Base-by-base conservation (phyloP, 2,329 filamentous ascomycete species). In the Tricladium varicosporioides region DNA sequence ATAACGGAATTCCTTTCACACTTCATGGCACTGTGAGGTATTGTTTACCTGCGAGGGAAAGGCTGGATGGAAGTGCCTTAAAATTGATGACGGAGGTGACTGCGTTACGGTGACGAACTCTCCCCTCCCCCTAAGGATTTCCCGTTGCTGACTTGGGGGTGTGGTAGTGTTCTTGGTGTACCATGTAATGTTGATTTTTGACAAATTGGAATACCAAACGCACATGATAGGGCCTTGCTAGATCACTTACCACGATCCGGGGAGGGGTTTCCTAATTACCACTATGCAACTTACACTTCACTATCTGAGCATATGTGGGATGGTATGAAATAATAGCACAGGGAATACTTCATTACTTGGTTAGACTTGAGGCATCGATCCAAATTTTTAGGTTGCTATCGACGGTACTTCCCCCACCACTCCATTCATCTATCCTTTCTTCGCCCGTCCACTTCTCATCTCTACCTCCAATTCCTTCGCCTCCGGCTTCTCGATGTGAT, bases 381-480 rank as follows among this genome's bases (percentile, higher is more conserved):
- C 57, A 45, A 56, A 59, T 53, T 55, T 55, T 64, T 62, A 67
- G 63, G 64, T 62, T 69, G 61, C 59, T 61, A 63, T 62, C 63
- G 59, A 59, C 59, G 58, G 62, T 63, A 60, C 63, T 60, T 64
- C 58, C 56, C 56, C 63, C 58, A 53, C 62, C 58, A 63, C 60
- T 54, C 54, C 51, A 54, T 64, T 56, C 57, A 63, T 65, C 62
- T 57, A 64, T 65, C 64, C 60, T 65, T 60, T 54, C 58, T 55
- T 61, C 63, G 63, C 67, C 66, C 66, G 63, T 67, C 62, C 58
- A 62, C 63, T 63, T 63, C 60, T 59, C 61, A 31, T 61, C 63
- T 63, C 65, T 64, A 68, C 67, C 64, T 66, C 64, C 64, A 59
- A 60, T 66, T 58, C 57, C 60, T 67, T 60, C 58, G 60, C 58